A percentile compares a stretch with the other conserved stretches of the same genome.
phyloP scores from a whole-genome alignment of 192 early-diverging fungal genomes.

The Entomortierella chlamydospora region DNA sequence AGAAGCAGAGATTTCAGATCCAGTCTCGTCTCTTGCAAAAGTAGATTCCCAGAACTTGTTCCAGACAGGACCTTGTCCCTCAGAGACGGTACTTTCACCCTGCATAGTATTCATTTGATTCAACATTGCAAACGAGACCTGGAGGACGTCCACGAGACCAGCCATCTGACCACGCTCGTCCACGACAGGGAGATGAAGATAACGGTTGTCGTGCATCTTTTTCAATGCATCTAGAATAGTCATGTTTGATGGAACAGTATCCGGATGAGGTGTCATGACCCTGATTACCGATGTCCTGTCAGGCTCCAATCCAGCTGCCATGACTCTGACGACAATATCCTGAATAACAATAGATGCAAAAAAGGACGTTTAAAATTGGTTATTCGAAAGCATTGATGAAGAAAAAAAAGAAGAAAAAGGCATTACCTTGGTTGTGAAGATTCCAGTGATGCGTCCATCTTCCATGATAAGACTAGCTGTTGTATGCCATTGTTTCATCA shows the following conservation, averaged over 20 bases:
- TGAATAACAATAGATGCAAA: conserved; percentile 62
- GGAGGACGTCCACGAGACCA: conserved; percentile 83
- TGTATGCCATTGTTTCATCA: conserved; percentile 78
- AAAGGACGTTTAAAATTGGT: no score
- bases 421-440: conserved; percentile 65
- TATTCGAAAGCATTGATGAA: neutral
- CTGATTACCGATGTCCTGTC: conserved; percentile 90
- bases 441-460: conserved; percentile 77
- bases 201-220: conserved; percentile 81
- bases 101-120: conserved; percentile 76
- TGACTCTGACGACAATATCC: conserved; percentile 86
- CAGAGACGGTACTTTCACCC: conserved; percentile 19
- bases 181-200: conserved; percentile 81
- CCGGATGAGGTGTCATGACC: conserved; percentile 93
- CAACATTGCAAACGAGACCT: conserved; percentile 81
- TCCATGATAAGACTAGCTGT: conserved; percentile 79
- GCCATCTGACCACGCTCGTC: conserved; percentile 72
- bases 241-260: conserved; percentile 72
- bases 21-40: conserved; percentile 52
- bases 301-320: conserved; percentile 87
- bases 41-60: conserved; percentile 58
- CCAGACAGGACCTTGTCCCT: conserved; percentile 56
- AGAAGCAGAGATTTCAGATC: conserved; percentile 46
- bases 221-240: conserved; percentile 82
- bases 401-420: neutral